phyloP scores from a whole-genome alignment of 2,329 filamentous ascomycete species.

The Fusarium sp. region DNA sequence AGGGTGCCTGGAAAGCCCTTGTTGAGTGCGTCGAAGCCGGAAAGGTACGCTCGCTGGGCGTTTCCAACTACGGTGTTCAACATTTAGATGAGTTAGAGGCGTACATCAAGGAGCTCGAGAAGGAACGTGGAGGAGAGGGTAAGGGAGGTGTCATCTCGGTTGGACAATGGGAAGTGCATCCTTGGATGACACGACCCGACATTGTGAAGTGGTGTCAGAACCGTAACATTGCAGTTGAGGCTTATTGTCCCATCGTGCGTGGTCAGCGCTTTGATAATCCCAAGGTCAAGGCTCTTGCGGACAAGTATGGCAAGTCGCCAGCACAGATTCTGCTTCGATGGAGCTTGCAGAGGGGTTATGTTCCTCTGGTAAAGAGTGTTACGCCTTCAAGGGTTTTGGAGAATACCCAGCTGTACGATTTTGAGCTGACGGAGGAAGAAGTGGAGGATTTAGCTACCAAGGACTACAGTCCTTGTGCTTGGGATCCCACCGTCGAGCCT shows the following conservation, averaged over 20 bases:
- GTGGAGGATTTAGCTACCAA: conserved; percentile 62
- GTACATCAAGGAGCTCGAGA: conserved; percentile 71
- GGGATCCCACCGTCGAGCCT: conserved; percentile 66
- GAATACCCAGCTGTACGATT: conserved; percentile 70
- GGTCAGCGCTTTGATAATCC: conserved; percentile 79
- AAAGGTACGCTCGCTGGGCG: conserved; percentile 70
- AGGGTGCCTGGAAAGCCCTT: conserved; percentile 71
- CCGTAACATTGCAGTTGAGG: conserved; percentile 72
- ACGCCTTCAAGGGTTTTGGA: conserved; percentile 73
- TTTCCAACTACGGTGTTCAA: conserved; percentile 75
- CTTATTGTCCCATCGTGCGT: conserved; percentile 71
- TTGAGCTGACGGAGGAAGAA: conserved; percentile 66
- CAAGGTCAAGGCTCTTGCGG: conserved; percentile 71
- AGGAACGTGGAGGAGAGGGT: conserved; percentile 69
- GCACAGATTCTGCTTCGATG: conserved; percentile 85
- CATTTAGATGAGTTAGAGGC: conserved; percentile 71
- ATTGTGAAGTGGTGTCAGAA: conserved; percentile 81
- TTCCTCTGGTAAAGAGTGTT: conserved; percentile 81
- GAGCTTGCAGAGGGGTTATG: conserved; percentile 81
- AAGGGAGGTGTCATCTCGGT: conserved; percentile 81
- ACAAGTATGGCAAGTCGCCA: conserved; percentile 79
- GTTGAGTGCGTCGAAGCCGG: conserved; percentile 73
- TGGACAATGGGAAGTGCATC: conserved; percentile 91
- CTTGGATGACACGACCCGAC: conserved; percentile 84
- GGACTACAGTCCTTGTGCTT: conserved; percentile 66